A percentile compares a stretch with the other conserved stretches of the same genome.
Conservation (phyloP, 2,329 filamentous ascomycete genomes). For the Ceratocystis lukuohia region DNA sequence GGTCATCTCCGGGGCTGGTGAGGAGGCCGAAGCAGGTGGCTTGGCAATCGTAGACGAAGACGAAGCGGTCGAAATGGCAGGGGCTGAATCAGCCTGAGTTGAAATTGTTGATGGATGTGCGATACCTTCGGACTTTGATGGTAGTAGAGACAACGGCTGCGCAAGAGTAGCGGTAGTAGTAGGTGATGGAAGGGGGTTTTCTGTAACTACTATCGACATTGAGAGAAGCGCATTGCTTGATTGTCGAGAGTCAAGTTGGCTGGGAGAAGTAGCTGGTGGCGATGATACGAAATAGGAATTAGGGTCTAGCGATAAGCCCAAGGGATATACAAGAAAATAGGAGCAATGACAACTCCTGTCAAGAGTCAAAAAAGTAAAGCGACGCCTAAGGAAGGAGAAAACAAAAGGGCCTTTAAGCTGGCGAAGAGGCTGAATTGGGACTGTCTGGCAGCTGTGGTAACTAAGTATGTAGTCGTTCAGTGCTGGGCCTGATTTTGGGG, state of each 20-base stretch:
- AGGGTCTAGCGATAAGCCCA: not conserved
- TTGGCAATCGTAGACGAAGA: not conserved
- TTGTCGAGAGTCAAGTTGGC: not conserved
- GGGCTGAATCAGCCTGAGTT: not conserved
- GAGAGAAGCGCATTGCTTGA: not conserved
- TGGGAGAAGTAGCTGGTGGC: not conserved
- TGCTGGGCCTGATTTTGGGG: not conserved
- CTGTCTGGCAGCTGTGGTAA: not conserved
- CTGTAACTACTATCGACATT: not conserved
- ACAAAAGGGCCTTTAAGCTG: not conserved
- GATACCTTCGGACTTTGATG: not conserved
- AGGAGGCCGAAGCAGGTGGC: not conserved
- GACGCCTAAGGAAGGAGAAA: not conserved
- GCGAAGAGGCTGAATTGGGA: not conserved
- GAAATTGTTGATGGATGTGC: not conserved
- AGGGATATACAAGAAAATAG: not conserved
- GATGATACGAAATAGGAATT: not conserved
- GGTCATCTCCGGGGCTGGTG: not conserved
- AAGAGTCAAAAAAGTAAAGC: not conserved
- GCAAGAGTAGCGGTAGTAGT: not conserved
- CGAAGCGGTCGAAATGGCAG: not conserved
- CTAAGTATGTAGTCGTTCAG: not conserved
- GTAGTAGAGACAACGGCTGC: not conserved
- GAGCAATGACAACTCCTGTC: not conserved
- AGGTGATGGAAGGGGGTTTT: not conserved